These are phyloP conservation scores for Achaetomium macrosporum DNA, from an alignment of 2,329 filamentous ascomycete species.

Conservation along the genomic window DNA sequence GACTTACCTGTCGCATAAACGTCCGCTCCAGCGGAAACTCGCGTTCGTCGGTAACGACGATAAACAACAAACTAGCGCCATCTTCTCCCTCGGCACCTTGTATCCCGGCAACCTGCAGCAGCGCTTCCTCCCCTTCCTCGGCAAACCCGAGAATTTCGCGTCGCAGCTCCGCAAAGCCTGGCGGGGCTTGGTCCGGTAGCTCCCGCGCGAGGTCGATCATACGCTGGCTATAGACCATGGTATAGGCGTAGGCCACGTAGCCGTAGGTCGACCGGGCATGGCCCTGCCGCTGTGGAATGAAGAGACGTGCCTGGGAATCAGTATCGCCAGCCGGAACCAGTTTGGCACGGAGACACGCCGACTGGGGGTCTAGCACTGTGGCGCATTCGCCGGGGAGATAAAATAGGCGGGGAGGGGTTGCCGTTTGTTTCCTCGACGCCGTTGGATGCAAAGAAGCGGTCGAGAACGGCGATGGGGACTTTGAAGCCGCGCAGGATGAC, in stretches of 20 bases:
- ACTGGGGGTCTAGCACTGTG: not conserved
- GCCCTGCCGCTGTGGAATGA: not conserved
- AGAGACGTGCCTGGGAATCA: not conserved
- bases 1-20: conserved; percentile 4
- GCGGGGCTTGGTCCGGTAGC: conserved; percentile 4
- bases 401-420: not conserved
- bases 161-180: conserved; percentile 4
- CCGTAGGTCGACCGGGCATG: not conserved
- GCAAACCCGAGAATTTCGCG: conserved; percentile 5
- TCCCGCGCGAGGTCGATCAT: not conserved
- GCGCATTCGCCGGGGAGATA: not conserved
- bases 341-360: conserved; percentile 2
- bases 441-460: not conserved
- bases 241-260: conserved; percentile 1
- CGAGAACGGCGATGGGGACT: too few relatives aligned
- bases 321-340: not conserved
- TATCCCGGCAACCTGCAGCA: conserved; percentile 1
- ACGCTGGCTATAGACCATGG: conserved; percentile 5
- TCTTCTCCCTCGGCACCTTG: too few relatives aligned
- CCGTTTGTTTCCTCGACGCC: not conserved
- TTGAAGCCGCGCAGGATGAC: not conserved
- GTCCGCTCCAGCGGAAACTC: conserved; percentile 6
- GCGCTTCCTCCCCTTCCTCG: not conserved
- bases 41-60: not conserved
- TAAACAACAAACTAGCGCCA: not conserved